phyloP scores from a whole-genome alignment of 352 stramenopile species.

The Globisporangium alternatum region DNA sequence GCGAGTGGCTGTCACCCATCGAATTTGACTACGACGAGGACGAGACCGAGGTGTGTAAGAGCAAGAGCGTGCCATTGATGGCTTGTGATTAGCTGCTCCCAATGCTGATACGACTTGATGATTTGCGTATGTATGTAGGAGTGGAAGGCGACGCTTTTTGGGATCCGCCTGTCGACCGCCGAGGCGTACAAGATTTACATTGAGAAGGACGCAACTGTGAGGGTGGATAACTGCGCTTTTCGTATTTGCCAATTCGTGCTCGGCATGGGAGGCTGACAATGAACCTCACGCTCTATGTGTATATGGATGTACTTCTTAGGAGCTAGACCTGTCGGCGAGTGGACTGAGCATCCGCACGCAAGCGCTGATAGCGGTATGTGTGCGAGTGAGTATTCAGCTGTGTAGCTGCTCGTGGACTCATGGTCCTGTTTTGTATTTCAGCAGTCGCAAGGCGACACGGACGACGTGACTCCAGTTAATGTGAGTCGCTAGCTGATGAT shows the following conservation, averaged over 20 bases:
- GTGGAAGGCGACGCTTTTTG: slow-evolving; percentile 54
- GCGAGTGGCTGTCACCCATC: slow-evolving; percentile 58
- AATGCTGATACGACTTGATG: not conserved
- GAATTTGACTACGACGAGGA: slow-evolving; percentile 45
- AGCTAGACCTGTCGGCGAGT: slow-evolving; percentile 7
- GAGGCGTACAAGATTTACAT: slow-evolving; percentile 84
- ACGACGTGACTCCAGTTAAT: not conserved
- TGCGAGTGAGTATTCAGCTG: not conserved
- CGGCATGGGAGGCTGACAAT: not conserved
- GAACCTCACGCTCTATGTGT: not conserved
- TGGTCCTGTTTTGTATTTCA: not conserved
- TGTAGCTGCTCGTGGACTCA: not conserved
- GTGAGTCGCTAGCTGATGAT: not conserved
- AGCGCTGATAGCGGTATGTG: slow-evolving; percentile 13
- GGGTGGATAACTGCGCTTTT: slow-evolving; percentile 15
- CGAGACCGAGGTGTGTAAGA: slow-evolving; percentile 35
- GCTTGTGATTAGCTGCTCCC: not conserved
- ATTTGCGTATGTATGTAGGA: slow-evolving; percentile 16
- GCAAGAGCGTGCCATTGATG: not conserved
- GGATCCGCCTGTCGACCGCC: slow-evolving; percentile 55
- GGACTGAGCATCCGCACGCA: slow-evolving; percentile 18
- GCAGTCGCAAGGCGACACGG: slow-evolving; percentile 2
- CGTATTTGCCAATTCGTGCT: not conserved
- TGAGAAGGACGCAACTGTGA: slow-evolving; percentile 67
- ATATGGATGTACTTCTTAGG: not conserved